Percentiles rank a stretch among this genome's conserved stretches.
Conservation (phyloP, 257 asterid genomes). For the Rehmannia glutinosa region DNA sequence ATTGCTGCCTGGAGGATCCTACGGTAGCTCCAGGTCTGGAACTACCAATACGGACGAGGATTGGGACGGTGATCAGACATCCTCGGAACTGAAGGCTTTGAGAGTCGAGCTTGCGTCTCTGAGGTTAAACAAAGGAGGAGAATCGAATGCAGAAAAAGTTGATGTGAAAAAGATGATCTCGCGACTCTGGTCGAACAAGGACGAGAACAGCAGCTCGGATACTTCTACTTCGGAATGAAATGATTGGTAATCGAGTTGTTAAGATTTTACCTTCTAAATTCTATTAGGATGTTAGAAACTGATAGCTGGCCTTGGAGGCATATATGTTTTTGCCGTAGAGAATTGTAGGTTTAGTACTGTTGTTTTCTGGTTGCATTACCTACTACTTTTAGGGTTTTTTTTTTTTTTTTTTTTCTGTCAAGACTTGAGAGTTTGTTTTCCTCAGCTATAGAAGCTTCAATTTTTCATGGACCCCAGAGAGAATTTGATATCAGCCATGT, state of each 20-base stretch:
- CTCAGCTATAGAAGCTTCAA: neutral
- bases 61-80: conserved; percentile 50
- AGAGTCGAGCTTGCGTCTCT: conserved; percentile 48
- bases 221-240: conserved; percentile 61
- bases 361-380: too few relatives aligned
- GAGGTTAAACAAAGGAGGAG: conserved; percentile 30
- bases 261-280: too few relatives aligned
- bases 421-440: neutral
- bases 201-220: conserved; percentile 70
- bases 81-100: conserved; percentile 59
- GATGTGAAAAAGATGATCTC: conserved; percentile 37
- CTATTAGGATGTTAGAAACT: too few relatives aligned
- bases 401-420: too few relatives aligned
- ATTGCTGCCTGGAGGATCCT: conserved; percentile 47
- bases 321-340: too few relatives aligned
- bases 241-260: too few relatives aligned
- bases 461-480: too few relatives aligned
- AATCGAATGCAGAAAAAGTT: conserved; percentile 28
- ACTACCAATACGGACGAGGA: conserved; percentile 82
- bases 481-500: too few relatives aligned
- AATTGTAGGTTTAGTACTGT: too few relatives aligned
- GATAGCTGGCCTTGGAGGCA: too few relatives aligned
- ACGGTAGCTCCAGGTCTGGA: conserved; percentile 71
- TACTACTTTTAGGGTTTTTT: too few relatives aligned
- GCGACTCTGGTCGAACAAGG: conserved; percentile 62